Conservation (phyloP, 352 stramenopile genomes). For the Pythium plurisporium region DNA sequence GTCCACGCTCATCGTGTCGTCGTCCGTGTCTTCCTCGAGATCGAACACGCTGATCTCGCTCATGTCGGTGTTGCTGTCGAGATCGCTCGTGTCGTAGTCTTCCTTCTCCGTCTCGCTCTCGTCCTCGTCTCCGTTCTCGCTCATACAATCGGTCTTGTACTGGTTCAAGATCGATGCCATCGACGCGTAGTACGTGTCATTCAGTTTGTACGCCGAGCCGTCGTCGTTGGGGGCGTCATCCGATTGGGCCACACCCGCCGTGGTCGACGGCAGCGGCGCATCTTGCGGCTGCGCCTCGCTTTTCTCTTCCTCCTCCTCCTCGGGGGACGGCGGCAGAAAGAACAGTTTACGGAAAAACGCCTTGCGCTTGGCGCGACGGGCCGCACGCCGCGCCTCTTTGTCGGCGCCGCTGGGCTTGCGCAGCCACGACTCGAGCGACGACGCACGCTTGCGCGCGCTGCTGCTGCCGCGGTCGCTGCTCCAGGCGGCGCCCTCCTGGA, state of each 20-base stretch:
- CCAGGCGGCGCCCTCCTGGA: background rate
- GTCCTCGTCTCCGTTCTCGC: constrained; percentile 5
- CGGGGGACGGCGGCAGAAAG: background rate
- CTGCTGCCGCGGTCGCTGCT: constrained; percentile 8
- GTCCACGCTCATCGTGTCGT: too few species aligned
- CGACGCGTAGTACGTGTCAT: constrained; percentile 13
- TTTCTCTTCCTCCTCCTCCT: constrained; percentile 5
- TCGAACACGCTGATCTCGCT: constrained; percentile 19
- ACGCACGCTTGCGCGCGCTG: constrained; percentile 8
- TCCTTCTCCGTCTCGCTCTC: constrained; percentile 5
- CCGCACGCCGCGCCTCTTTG: constrained; percentile 1
- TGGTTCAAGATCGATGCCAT: constrained; percentile 17
- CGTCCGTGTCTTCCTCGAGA: constrained; percentile 4
- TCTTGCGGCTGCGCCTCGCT: too few species aligned
- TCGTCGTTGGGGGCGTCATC: constrained; percentile 2
- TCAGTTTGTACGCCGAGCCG: constrained; percentile 6
- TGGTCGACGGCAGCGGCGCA: background rate
- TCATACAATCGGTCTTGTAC: constrained; percentile 10
- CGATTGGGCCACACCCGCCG: background rate
- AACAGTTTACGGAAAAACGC: constrained; percentile 21
- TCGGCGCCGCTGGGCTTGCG: constrained; percentile 7
- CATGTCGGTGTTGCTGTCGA: constrained; percentile 18
- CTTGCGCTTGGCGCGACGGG: constrained; percentile 15
- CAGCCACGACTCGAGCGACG: constrained; percentile 16
- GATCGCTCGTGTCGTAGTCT: constrained; percentile 12